Base-by-base conservation (phyloP, 805 yeast species). In the Cephaloascus albidus region DNA sequence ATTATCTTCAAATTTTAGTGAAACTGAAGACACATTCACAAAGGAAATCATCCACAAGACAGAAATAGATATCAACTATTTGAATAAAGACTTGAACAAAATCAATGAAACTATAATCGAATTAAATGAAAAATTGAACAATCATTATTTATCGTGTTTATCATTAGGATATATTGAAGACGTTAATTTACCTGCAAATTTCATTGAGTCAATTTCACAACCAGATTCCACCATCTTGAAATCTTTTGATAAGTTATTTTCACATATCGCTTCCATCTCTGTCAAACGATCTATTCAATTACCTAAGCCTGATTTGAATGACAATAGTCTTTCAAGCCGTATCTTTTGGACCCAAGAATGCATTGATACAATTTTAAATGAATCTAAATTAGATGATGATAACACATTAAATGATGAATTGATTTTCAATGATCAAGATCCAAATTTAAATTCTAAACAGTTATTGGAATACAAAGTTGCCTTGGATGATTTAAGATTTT, bases 401-500 rank as follows among this genome's bases (percentile, higher is more conserved):
- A 39, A 38, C 5, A 38, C 50, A 5, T 45, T 46, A 3, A 42
- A 43, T 17, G 40, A 34, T 15, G 32, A 42, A 17, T n/a, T n/a
- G n/a, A n/a, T n/a, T n/a, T 28, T 26, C 14, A 42, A 36, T 31
- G 40, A 41, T 17, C 44, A 33, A 40, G 41, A 17, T 55, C 56
- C 19, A 55, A 52, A 43, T 8, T 8, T 12, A 23, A 23, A 23
- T 23, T 23, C 6, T 12, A 23, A 23, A 23, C 28, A 40, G 38
- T 46, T 15, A 20, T 61, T 16, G 45, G 58, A 28, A 68, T 60
- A 74, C 48, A 70, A 68, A 45, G 74, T 82, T 0, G 87, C 88
- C 0, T 60, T 83, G 37, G 72, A 68, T 40, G 93, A 83, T 53
- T 62, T 83, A 38, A 78, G 81, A 46, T 74, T 83, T 52, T 82